Evolutionary conservation across 331 rosid genomes (phyloP).

Genomic region (Ulmus americana): DNA sequence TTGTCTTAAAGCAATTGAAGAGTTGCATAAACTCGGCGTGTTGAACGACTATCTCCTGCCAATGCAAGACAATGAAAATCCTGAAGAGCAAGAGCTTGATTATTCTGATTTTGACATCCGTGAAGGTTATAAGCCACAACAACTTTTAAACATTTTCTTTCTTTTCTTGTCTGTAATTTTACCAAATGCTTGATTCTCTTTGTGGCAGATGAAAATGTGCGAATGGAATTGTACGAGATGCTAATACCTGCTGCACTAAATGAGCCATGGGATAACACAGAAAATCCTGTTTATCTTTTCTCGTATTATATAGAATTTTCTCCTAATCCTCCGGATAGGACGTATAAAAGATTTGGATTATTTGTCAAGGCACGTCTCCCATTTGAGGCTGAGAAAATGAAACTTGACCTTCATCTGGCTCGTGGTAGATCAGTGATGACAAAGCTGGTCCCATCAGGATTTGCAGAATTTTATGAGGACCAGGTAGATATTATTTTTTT

Average conservation of each 20-base stretch:
- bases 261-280: constrained; percentile 45
- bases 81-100: constrained; percentile 31
- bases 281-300: constrained; percentile 34
- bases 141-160: constrained; percentile 4
- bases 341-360: constrained; percentile 65
- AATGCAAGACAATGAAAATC: constrained; percentile 36
- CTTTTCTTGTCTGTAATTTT: constrained; percentile 8
- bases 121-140: constrained; percentile 45
- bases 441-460: constrained; percentile 59
- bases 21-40: constrained; percentile 72
- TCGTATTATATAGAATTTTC: constrained; percentile 57
- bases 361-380: constrained; percentile 65
- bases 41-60: constrained; percentile 76
- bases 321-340: constrained; percentile 70
- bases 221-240: constrained; percentile 79
- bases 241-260: constrained; percentile 55
- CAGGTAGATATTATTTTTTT: constrained; percentile 46
- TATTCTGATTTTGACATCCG: constrained; percentile 51
- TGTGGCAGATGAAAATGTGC: constrained; percentile 48
- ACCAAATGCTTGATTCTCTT: constrained; percentile 27
- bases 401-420: constrained; percentile 85
- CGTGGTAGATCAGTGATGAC: constrained; percentile 76
- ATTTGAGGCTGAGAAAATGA: constrained; percentile 68
- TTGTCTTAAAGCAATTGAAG: constrained; percentile 77
- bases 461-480: constrained; percentile 49